These are phyloP conservation scores for Lepidopterella palustris DNA, from an alignment of 495 filamentous ascomycete genomes.

Conservation along the genomic window DNA sequence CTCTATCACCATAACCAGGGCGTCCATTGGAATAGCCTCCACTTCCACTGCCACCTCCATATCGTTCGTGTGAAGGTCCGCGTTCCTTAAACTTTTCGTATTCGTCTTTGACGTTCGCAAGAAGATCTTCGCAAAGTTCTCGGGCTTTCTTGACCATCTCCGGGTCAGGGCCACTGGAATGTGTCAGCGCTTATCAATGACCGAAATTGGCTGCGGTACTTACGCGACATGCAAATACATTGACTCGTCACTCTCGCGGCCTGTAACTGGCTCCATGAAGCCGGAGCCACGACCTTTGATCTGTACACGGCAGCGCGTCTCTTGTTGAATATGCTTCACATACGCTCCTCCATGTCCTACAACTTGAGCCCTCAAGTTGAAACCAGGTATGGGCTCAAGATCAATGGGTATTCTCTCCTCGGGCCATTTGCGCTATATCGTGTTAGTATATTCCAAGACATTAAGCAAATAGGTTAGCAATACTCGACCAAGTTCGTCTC, in stretches of 20 bases:
- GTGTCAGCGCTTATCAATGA: conserved; percentile 25
- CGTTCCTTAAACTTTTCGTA: conserved; percentile 87
- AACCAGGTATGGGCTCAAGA: conserved; percentile 87
- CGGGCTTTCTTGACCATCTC: conserved; percentile 80
- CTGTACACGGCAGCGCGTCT: conserved; percentile 89
- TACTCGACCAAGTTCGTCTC: conserved; percentile 91
- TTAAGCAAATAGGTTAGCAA: not conserved
- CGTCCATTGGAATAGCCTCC: conserved; percentile 31
- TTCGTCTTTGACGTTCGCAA: conserved; percentile 73
- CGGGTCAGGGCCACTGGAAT: conserved; percentile 71
- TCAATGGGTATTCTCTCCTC: conserved; percentile 88
- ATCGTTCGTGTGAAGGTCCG: conserved; percentile 50
- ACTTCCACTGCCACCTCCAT: conserved; percentile 25
- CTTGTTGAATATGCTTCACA: conserved; percentile 94
- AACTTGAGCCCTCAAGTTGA: conserved; percentile 91
- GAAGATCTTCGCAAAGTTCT: conserved; percentile 78
- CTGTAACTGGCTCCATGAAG: conserved; percentile 78
- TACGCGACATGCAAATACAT: conserved; percentile 97
- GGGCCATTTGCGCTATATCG: conserved; percentile 87
- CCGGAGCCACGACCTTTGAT: conserved; percentile 97
- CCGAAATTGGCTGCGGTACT: conserved; percentile 31
- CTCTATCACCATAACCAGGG: conserved; percentile 18
- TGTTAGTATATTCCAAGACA: conserved; percentile 27
- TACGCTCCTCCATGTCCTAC: conserved; percentile 89
- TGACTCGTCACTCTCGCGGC: conserved; percentile 81